These are phyloP conservation scores for Rubia yunnanensis DNA, from an alignment of 257 asterid genomes.

Conservation along the genomic window DNA sequence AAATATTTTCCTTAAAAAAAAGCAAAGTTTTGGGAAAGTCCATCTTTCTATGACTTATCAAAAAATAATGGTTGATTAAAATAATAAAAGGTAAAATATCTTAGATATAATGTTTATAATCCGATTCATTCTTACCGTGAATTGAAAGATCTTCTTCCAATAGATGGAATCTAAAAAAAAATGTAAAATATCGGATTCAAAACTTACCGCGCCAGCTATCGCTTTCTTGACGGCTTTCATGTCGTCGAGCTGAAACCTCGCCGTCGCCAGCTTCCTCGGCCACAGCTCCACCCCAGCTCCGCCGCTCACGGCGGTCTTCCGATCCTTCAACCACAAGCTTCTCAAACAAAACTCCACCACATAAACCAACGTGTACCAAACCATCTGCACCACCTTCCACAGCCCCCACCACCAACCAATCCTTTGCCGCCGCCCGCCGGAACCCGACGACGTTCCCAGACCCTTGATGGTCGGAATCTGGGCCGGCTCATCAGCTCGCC, in stretches of 20 bases:
- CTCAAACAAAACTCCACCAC: conserved; percentile 21
- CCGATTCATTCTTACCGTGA: too few relatives aligned
- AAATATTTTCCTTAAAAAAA: too few relatives aligned
- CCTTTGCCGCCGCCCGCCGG: neutral
- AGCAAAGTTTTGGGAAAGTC: too few relatives aligned
- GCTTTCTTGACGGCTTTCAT: conserved; percentile 28
- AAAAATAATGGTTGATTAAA: too few relatives aligned
- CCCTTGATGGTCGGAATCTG: conserved; percentile 23
- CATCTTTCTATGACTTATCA: too few relatives aligned
- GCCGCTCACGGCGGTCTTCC: conserved; percentile 26
- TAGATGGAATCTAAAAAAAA: too few relatives aligned
- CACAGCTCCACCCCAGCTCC: conserved; percentile 40
- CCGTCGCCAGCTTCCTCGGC: conserved; percentile 32
- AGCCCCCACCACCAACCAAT: conserved; percentile 13
- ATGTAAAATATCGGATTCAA: neutral
- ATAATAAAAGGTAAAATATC: too few relatives aligned
- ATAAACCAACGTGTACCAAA: conserved; percentile 26
- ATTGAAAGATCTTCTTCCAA: too few relatives aligned
- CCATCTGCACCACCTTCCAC: conserved; percentile 20
- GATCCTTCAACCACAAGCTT: conserved; percentile 24
- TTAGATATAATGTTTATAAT: too few relatives aligned
- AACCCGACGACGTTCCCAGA: conserved; percentile 16
- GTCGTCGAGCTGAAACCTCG: conserved; percentile 23
- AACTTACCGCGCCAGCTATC: conserved; percentile 20
- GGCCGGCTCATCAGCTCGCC: conserved; percentile 41